These are phyloP conservation scores for Arthrinium phaeospermum DNA, from an alignment of 2,329 filamentous ascomycete genomes.

Conservation along the genomic window DNA sequence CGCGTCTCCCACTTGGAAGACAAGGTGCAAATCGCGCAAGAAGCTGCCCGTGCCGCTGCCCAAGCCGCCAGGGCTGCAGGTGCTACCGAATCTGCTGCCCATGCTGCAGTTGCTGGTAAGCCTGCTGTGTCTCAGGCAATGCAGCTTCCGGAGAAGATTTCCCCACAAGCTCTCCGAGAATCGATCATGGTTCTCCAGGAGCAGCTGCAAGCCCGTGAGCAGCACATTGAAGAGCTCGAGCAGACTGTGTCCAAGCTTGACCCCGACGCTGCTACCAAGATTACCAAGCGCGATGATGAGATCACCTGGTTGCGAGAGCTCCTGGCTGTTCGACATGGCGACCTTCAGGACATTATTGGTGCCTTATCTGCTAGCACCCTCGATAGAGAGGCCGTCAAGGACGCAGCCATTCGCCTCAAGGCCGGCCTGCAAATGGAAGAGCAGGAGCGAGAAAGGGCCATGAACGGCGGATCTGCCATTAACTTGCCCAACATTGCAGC, in stretches of 20 bases:
- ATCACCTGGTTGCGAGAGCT: slow-evolving; percentile 95
- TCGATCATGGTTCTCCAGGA: slow-evolving; percentile 97
- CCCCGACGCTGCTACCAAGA: slow-evolving; percentile 78
- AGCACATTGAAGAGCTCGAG: slow-evolving; percentile 86
- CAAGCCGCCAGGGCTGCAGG: slow-evolving; percentile 40
- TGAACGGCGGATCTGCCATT: slow-evolving; percentile 71
- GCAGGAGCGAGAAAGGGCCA: slow-evolving; percentile 87
- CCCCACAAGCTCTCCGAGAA: slow-evolving; percentile 91
- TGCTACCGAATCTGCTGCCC: slow-evolving; percentile 49
- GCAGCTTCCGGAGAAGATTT: slow-evolving; percentile 81
- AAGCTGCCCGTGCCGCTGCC: slow-evolving; percentile 71
- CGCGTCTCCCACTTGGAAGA: slow-evolving; percentile 86
- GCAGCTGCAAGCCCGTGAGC: slow-evolving; percentile 92
- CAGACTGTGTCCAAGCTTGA: slow-evolving; percentile 71
- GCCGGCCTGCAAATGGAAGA: slow-evolving; percentile 98
- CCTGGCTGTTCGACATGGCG: slow-evolving; percentile 85
- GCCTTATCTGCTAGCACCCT: slow-evolving; percentile 77
- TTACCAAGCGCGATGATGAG: slow-evolving; percentile 91
- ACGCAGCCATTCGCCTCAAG: slow-evolving; percentile 90
- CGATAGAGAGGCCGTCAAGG: slow-evolving; percentile 79
- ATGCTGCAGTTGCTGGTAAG: slow-evolving; percentile 50
- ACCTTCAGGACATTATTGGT: slow-evolving; percentile 89
- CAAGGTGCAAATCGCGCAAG: slow-evolving; percentile 86
- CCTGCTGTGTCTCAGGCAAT: slow-evolving; percentile 46
- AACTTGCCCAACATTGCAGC: slow-evolving; percentile 78